Evolutionary conservation across 805 yeast species (phyloP).

Genomic region (Starmerella powellii): DNA sequence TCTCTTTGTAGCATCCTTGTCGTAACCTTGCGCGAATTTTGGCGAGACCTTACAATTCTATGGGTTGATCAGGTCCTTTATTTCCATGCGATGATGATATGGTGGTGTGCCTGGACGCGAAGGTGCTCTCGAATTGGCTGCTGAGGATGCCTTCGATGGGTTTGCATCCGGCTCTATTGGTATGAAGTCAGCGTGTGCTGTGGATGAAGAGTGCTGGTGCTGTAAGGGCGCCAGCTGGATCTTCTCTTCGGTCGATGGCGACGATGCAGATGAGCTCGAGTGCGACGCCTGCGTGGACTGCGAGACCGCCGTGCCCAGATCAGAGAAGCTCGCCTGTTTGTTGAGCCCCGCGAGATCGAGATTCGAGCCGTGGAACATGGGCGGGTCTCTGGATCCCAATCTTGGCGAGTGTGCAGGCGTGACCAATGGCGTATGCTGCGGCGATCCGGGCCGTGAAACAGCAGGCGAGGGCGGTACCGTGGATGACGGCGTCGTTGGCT

Average conservation of each 20-base stretch:
- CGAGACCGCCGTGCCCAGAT: not conserved
- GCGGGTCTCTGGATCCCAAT: slow-evolving; percentile 29
- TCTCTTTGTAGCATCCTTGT: too few relatives aligned
- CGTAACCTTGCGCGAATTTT: too few relatives aligned
- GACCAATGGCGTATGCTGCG: slow-evolving; percentile 35
- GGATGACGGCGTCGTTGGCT: slow-evolving; percentile 34
- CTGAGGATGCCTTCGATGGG: slow-evolving; percentile 9
- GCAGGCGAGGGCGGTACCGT: slow-evolving; percentile 36
- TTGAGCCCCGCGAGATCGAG: slow-evolving; percentile 3
- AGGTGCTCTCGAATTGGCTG: slow-evolving; percentile 12
- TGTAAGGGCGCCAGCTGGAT: slow-evolving; percentile 10
- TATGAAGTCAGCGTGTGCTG: not conserved
- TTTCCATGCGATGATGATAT: slow-evolving; percentile 11
- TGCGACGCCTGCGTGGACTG: not conserved
- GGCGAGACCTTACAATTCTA: too few relatives aligned
- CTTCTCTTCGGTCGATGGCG: not conserved
- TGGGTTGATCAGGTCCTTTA: slow-evolving; percentile 19
- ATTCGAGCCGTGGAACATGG: slow-evolving; percentile 1
- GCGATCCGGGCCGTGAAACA: slow-evolving; percentile 30
- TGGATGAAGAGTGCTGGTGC: not conserved
- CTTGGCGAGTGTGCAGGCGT: slow-evolving; percentile 39
- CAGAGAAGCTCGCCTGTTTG: not conserved
- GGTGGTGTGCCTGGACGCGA: slow-evolving; percentile 18
- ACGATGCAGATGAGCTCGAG: not conserved
- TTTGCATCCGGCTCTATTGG: slow-evolving; percentile 19